Percentiles rank a stretch among this genome's conserved stretches.
Conservation (phyloP, 352 stramenopile genomes). For the Globisporangium rhizosaccharum region DNA sequence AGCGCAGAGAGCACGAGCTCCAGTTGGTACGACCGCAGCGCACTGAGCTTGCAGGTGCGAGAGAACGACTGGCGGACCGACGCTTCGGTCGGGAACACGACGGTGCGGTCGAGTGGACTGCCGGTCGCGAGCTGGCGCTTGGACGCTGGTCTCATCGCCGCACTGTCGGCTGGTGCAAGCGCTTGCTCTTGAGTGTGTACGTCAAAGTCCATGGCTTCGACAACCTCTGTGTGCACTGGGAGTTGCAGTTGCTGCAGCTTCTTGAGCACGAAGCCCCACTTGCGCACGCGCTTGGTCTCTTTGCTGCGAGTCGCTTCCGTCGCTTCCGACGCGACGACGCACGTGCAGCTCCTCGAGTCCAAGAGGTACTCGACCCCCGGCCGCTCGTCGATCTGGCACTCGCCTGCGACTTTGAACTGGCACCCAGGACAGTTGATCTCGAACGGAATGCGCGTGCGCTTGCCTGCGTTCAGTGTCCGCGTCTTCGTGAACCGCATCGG, state of each 20-base stretch:
- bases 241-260: slow-evolving; percentile 25
- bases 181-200: slow-evolving; percentile 2
- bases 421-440: slow-evolving; percentile 48
- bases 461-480: slow-evolving; percentile 30
- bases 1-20: slow-evolving; percentile 62
- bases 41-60: slow-evolving; percentile 35
- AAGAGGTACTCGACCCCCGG: slow-evolving; percentile 43
- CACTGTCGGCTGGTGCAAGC: not conserved
- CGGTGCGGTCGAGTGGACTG: too few species aligned
- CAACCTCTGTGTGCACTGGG: slow-evolving; percentile 16
- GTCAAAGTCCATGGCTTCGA: slow-evolving; percentile 1
- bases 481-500: slow-evolving; percentile 43
- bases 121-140: not conserved
- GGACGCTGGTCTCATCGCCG: not conserved
- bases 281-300: slow-evolving; percentile 13
- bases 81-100: slow-evolving; percentile 25
- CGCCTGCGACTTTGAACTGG: slow-evolving; percentile 38
- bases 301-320: not conserved
- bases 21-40: slow-evolving; percentile 57
- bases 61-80: slow-evolving; percentile 27
- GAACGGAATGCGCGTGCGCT: slow-evolving; percentile 38
- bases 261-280: slow-evolving; percentile 31
- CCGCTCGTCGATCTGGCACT: slow-evolving; percentile 39
- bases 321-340: slow-evolving; percentile 18
- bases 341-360: slow-evolving; percentile 40